Evolutionary conservation across 2,329 filamentous ascomycete genomes (phyloP), one percentile per base, ranked within the genome.

Genomic region (Truncatella angustata): DNA sequence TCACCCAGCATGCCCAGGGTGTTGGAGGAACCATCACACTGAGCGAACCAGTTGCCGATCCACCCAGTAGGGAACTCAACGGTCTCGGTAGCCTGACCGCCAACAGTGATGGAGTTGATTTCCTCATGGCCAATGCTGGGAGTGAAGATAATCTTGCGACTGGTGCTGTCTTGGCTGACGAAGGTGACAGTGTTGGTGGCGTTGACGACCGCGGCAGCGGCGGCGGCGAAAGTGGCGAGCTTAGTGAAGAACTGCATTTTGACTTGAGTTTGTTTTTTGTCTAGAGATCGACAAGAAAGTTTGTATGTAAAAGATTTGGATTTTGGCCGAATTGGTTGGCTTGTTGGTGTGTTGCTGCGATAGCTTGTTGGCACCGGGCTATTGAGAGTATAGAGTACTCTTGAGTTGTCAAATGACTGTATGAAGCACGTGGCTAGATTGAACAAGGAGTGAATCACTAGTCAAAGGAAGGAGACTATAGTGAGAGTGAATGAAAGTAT

Each of bases 101-200:
- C 57, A 39, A 83, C 70, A 12, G 64, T 63, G 56, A 81, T 64
- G 14, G 71, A 53, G 16, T 64, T 58, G 40, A 80, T 60, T 2
- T 63, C 30, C n/a, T 58, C 36, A 20, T 61, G 60, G 48, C 73
- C 74, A 0, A 64, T 60, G 63, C 66, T 76, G 59, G 72, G 60
- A 26, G 77, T 80, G 69, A 82, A 80, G 69, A 74, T 59, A 66
- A 84, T 60, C 44, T 72, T 76, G 65, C 80, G 77, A 53, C 68
- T 64, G 30, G 68, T 70, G 53, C 67, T 60, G 65, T 86, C 84
- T 47, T 83, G 77, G 59, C 80, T 84, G 68, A 77, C 61, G 71
- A 86, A 85, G 58, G 78, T 81, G 61, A 86, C 69, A 32, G 69
- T 68, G 67, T 76, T 78, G 63, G 63, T 66, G 53, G 77, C 79